Conservation (phyloP, 2,329 filamentous ascomycete genomes). For the Pseudogymnoascus sp. region DNA sequence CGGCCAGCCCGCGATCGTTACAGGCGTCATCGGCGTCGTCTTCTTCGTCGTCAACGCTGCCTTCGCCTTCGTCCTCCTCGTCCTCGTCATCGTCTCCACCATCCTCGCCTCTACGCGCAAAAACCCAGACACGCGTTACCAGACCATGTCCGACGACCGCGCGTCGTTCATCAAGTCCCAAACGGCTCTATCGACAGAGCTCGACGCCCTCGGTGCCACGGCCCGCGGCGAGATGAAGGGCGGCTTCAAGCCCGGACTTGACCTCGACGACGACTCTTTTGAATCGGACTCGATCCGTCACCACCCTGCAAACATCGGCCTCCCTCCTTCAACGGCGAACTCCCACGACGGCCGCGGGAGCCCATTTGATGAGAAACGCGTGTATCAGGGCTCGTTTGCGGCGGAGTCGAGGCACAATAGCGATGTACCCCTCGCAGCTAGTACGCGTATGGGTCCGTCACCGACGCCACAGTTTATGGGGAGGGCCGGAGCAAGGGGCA, state of each 20-base stretch:
- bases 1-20: slow-evolving; percentile 71
- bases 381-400: slow-evolving; percentile 17
- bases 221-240: slow-evolving; percentile 70
- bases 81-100: slow-evolving; percentile 72
- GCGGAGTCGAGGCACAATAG: slow-evolving; percentile 22
- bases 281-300: slow-evolving; percentile 47
- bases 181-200: slow-evolving; percentile 58
- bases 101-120: slow-evolving; percentile 77
- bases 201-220: slow-evolving; percentile 85
- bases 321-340: slow-evolving; percentile 26
- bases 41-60: slow-evolving; percentile 82
- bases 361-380: slow-evolving; percentile 19
- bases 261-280: slow-evolving; percentile 63
- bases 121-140: slow-evolving; percentile 90
- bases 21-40: slow-evolving; percentile 79
- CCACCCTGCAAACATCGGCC: slow-evolving; percentile 30
- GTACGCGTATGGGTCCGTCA: slow-evolving; percentile 14
- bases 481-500: slow-evolving; percentile 22
- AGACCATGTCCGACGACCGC: slow-evolving; percentile 92
- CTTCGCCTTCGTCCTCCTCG: slow-evolving; percentile 71
- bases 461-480: slow-evolving; percentile 11
- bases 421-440: slow-evolving; percentile 16
- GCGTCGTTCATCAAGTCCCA: slow-evolving; percentile 97
- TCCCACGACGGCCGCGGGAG: slow-evolving; percentile 30
- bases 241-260: slow-evolving; percentile 48